A percentile compares a stretch with the other conserved stretches of the same genome.
Evolutionary conservation across 257 asterid genomes (phyloP).

Genomic region (Solanum chilense): DNA sequence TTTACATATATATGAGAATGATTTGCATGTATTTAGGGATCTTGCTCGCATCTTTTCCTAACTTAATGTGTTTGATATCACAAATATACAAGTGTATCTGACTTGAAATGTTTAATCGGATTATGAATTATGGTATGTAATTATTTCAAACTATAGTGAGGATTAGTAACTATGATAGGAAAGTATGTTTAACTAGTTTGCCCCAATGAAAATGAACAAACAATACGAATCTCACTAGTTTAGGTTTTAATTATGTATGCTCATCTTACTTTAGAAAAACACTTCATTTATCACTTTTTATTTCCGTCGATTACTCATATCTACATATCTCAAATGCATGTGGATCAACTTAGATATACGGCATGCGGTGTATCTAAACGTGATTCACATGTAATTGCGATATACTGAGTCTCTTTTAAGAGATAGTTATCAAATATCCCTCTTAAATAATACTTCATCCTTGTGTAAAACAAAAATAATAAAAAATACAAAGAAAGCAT

Average conservation of each 20-base stretch:
- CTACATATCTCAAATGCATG: background rate
- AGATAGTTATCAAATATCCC: too few species aligned
- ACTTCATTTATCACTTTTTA: too few species aligned
- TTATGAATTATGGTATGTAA: too few species aligned
- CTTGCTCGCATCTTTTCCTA: background rate
- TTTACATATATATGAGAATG: background rate
- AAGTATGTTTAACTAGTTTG: background rate
- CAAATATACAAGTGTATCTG: background rate
- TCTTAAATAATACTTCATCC: background rate
- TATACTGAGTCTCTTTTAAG: background rate
- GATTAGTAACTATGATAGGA: background rate
- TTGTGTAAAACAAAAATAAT: background rate
- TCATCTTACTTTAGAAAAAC: background rate
- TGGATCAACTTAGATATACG: background rate
- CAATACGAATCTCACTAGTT: background rate
- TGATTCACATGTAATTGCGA: background rate
- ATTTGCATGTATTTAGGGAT: background rate
- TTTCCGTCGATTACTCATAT: background rate
- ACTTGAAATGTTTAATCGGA: rapidly evolving
- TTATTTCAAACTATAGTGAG: background rate
- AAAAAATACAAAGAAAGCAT: background rate
- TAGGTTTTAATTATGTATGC: background rate
- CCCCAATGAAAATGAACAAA: background rate
- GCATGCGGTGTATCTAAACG: background rate
- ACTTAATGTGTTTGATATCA: background rate